A percentile compares a stretch with the other conserved stretches of the same genome.
Conservation (phyloP, 1,284 basidiomycete species). For the Wolfiporia cocos region DNA sequence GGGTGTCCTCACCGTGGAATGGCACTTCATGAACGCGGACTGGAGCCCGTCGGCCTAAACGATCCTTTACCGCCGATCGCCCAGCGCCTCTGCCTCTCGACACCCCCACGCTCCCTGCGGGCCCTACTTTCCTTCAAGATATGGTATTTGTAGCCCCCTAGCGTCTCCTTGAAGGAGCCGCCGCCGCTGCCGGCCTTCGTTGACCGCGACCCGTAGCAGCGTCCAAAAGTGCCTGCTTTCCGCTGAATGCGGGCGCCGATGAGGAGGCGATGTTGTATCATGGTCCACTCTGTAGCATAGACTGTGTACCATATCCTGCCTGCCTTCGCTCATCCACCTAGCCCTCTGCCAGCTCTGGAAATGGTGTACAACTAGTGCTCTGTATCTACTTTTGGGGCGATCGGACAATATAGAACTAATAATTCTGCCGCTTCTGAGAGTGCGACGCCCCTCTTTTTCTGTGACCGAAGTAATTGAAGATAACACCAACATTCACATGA, state of each 20-base stretch:
- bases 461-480: no score
- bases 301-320: neutral
- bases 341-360: no score
- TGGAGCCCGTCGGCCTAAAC: constrained; percentile 4
- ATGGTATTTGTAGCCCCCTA: no score
- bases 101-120: neutral
- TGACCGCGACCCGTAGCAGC: neutral
- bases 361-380: no score
- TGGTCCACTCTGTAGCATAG: neutral
- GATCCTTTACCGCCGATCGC: neutral
- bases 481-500: no score
- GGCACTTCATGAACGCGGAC: constrained; percentile 14
- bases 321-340: no score
- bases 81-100: neutral
- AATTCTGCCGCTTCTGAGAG: no score
- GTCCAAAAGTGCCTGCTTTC: neutral
- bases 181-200: neutral
- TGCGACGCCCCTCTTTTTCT: no score
- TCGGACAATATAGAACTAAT: no score
- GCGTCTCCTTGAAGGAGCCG: no score
- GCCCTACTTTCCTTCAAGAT: neutral
- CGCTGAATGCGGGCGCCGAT: neutral
- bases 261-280: neutral
- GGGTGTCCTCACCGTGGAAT: constrained; percentile 15
- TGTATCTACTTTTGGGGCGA: no score